phyloP scores from a whole-genome alignment of 768 basidiomycete species.

The Tricholoma terreum region DNA sequence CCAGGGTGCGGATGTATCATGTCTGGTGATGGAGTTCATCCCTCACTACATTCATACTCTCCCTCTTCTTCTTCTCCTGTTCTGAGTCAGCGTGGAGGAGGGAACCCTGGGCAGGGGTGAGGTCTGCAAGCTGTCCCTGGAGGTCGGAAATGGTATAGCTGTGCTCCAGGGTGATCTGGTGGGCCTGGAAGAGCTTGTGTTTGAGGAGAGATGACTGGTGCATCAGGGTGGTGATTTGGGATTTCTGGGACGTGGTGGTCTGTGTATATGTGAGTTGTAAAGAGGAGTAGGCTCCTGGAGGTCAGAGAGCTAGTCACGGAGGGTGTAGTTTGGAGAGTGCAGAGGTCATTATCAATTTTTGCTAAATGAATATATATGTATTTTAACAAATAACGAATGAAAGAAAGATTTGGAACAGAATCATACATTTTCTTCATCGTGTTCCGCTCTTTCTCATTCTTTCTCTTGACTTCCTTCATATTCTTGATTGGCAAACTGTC shows the following conservation, averaged over 20 bases:
- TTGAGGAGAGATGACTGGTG: slow-evolving; percentile 46
- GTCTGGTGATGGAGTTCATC: slow-evolving; percentile 70
- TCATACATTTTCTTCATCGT: slow-evolving; percentile 58
- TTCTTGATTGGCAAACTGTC: slow-evolving; percentile 66
- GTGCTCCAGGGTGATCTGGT: slow-evolving; percentile 40
- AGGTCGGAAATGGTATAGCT: slow-evolving; percentile 39
- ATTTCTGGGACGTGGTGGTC: slow-evolving; percentile 46
- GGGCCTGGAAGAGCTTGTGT: slow-evolving; percentile 43
- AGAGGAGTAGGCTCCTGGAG: slow-evolving; percentile 52
- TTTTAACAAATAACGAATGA: not conserved
- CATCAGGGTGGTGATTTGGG: slow-evolving; percentile 46
- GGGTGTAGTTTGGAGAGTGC: slow-evolving; percentile 46
- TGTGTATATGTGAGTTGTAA: slow-evolving; percentile 49
- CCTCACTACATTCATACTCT: slow-evolving; percentile 62
- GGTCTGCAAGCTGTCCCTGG: slow-evolving; percentile 49
- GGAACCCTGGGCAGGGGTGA: slow-evolving; percentile 32
- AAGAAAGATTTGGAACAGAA: not conserved
- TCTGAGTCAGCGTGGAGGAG: slow-evolving; percentile 31
- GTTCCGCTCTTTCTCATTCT: slow-evolving; percentile 49
- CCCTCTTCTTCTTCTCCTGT: slow-evolving; percentile 42
- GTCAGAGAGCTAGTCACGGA: slow-evolving; percentile 60
- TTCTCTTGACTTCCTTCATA: slow-evolving; percentile 66
- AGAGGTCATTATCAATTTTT: slow-evolving; percentile 49
- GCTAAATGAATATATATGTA: slow-evolving; percentile 29
- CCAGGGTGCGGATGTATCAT: slow-evolving; percentile 54